A percentile compares a stretch with the other conserved stretches of the same genome.
Evolutionary conservation across 1,139 yeast species (phyloP).

Genomic region (Kodamaea anthophila): DNA sequence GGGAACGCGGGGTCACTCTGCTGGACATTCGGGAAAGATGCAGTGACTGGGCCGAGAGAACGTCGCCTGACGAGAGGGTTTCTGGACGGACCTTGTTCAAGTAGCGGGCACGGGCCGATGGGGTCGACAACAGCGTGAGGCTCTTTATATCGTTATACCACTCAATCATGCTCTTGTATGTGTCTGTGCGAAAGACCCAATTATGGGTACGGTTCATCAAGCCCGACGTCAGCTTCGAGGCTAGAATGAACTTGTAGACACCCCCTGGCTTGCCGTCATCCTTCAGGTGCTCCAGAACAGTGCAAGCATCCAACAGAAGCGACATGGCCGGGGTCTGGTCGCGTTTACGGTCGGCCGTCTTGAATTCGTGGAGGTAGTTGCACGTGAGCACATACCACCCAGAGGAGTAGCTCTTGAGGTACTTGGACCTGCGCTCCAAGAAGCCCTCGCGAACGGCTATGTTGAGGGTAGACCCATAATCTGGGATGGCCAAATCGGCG

Average conservation of each 20-base stretch:
- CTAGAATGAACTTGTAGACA: conserved; percentile 71
- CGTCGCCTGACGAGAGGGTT: conserved; percentile 4
- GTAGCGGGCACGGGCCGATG: conserved; percentile 40
- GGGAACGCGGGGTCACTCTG: conserved; percentile 11
- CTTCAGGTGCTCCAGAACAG: conserved; percentile 74
- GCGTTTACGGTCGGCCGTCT: conserved; percentile 71
- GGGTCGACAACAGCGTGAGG: conserved; percentile 54
- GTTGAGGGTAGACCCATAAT: conserved; percentile 67
- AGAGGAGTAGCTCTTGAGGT: conserved; percentile 77
- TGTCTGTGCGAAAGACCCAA: conserved; percentile 86
- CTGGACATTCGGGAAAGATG: conserved; percentile 27
- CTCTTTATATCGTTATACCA: conserved; percentile 79
- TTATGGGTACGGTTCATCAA: conserved; percentile 72
- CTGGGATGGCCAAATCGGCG: conserved; percentile 57
- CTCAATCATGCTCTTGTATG: conserved; percentile 67
- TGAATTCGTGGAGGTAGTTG: conserved; percentile 83
- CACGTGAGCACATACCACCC: conserved; percentile 93
- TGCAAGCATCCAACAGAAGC: conserved; percentile 72
- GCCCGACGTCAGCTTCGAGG: conserved; percentile 65
- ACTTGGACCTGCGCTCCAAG: conserved; percentile 86
- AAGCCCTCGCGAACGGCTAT: conserved; percentile 71
- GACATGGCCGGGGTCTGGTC: conserved; percentile 90
- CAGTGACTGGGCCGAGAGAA: conserved; percentile 4
- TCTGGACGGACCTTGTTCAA: conserved; percentile 15
- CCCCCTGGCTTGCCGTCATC: conserved; percentile 56